Base-by-base conservation (phyloP, 1,284 basidiomycete genomes). In the Lentinula novae-zelandiae region DNA sequence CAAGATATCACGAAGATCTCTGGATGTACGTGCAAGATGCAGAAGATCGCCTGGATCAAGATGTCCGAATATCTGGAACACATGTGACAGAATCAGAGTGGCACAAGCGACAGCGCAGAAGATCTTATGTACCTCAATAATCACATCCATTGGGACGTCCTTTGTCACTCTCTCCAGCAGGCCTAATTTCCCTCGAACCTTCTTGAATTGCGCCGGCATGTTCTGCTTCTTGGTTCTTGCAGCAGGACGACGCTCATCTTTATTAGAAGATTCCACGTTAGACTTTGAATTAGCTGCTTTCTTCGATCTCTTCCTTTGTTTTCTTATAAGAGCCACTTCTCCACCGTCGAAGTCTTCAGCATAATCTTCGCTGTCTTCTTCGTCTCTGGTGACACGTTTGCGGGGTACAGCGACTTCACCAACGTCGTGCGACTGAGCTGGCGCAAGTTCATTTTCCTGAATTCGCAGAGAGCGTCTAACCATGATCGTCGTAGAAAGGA, bases 41-140 rank as follows among this genome's bases (percentile, higher is more conserved):
- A 75, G 57, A 1, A 74, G 53, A 59, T 73, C 71, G 2, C 66
- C 20, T 10, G 72, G 71, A 0, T 64, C 57, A n/a, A 73, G 62
- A 48, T 66, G 63, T 22, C 64, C 60, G 36, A 73, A 69, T 10
- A 71, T 68, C 70, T 71, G 50, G 3, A 27, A 27, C 3, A 22
- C 7, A 15, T 9, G 20, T 53, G 7, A 9, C 52, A 33, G 12
- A 12, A 9, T 17, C 20, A 42, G n/a, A 10, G 36, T 20, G 8
- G 7, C 13, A 36, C 8, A 22, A 40, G 10, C 22, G 12, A 33
- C 9, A 5, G 31, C 12, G 27, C 22, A 10, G 2, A 20, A 12
- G 42, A 51, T 27, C 27, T 27, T 27, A 27, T 27, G 6, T 36
- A 62, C 61, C 42, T 62, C 61, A 17, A 62, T 31, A 1, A 58